Evolutionary conservation across 805 yeast species (phyloP).

Genomic region (Candida ponderosae): DNA sequence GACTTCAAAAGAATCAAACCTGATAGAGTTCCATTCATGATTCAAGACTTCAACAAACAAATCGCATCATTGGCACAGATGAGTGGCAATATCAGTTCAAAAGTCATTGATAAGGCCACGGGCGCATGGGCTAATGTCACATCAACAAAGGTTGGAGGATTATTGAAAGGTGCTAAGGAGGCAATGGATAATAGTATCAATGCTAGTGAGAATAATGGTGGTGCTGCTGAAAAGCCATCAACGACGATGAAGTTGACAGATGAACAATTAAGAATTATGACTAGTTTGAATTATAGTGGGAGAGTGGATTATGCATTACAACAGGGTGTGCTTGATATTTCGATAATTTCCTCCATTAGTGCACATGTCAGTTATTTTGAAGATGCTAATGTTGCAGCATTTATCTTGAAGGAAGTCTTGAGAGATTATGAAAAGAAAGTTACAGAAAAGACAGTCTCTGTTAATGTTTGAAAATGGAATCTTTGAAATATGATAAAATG

Average conservation of each 20-base stretch:
- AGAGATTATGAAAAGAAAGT: conserved; percentile 13
- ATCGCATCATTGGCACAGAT: conserved; percentile 33
- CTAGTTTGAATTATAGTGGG: conserved; percentile 57
- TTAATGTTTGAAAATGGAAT: neutral
- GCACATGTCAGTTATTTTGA: conserved; percentile 89
- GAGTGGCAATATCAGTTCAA: conserved; percentile 5
- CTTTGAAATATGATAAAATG: too few species aligned
- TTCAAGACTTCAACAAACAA: conserved; percentile 29
- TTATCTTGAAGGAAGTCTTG: conserved; percentile 55
- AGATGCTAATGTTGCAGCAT: conserved; percentile 76
- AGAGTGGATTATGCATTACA: conserved; percentile 78
- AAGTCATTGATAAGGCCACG: conserved; percentile 7
- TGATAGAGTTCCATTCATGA: conserved; percentile 45
- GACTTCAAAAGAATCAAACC: conserved; percentile 44
- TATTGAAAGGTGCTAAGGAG: neutral
- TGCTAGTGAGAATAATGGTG: conserved; percentile 6
- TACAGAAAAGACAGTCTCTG: conserved; percentile 21
- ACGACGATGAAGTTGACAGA: conserved; percentile 17
- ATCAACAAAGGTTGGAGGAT: neutral
- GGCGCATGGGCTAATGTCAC: conserved; percentile 6
- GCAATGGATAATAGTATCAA: neutral
- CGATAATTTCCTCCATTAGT: conserved; percentile 70
- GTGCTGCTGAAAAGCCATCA: conserved; percentile 11
- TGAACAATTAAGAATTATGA: conserved; percentile 29
- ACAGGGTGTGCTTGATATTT: conserved; percentile 71